Conservation (phyloP, 257 asterid species). For the Rhazya stricta region DNA sequence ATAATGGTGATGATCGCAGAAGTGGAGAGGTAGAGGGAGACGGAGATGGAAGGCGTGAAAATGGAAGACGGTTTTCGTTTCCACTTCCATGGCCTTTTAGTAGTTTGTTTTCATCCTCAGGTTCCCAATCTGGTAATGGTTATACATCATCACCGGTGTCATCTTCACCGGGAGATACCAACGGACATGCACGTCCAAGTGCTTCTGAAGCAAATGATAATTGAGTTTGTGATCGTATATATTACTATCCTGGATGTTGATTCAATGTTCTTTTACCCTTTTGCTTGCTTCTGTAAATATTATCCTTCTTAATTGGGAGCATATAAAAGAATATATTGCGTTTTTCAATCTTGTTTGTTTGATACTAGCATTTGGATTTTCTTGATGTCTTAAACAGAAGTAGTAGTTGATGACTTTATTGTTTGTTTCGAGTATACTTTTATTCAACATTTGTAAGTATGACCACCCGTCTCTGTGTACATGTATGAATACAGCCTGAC, state of each 20-base stretch:
- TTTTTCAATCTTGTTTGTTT: neutral
- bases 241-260: slow-evolving; percentile 5
- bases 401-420: neutral
- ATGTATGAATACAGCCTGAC: no score
- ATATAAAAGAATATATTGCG: neutral
- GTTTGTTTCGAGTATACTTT: neutral
- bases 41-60: slow-evolving; percentile 33
- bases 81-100: slow-evolving; percentile 77
- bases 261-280: slow-evolving; percentile 5
- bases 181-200: slow-evolving; percentile 25
- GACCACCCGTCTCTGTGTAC: no score
- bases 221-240: slow-evolving; percentile 17
- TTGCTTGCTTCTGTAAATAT: neutral
- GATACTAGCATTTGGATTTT: neutral
- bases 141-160: slow-evolving; percentile 26
- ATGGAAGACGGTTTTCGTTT: slow-evolving; percentile 50
- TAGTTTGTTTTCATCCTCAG: slow-evolving; percentile 49
- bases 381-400: no score
- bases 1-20: slow-evolving; percentile 8
- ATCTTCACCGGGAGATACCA: slow-evolving; percentile 22
- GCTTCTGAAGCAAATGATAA: slow-evolving; percentile 31
- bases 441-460: neutral
- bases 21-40: slow-evolving; percentile 8
- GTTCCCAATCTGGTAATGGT: slow-evolving; percentile 34
- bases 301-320: neutral